phyloP scores from a whole-genome alignment of 139 green algal species.

The Chlorella sorokiniana region DNA sequence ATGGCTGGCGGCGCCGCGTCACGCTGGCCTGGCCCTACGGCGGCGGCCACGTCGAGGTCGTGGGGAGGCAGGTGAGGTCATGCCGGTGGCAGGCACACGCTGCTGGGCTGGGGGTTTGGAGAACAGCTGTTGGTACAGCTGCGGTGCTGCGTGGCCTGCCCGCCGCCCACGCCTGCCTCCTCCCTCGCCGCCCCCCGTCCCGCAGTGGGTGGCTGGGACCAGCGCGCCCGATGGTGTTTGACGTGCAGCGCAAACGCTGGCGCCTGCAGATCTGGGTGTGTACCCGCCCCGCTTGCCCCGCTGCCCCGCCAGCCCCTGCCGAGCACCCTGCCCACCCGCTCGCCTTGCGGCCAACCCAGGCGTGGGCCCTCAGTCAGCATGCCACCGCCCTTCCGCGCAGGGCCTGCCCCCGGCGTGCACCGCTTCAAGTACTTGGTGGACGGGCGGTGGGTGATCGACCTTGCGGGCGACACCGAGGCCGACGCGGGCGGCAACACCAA shows the following conservation, averaged over 20 bases:
- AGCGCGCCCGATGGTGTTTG: conserved; percentile 53
- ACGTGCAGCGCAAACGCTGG: conserved; percentile 42
- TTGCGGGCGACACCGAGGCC: conserved; percentile 46
- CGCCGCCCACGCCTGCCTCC: neutral
- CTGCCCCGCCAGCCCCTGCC: neutral
- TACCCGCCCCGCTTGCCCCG: neutral
- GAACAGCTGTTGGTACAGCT: neutral
- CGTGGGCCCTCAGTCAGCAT: too few relatives aligned
- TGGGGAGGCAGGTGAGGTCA: conserved; percentile 50
- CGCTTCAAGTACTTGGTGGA: conserved; percentile 87
- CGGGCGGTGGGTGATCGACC: conserved; percentile 70
- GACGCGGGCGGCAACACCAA: conserved; percentile 72
- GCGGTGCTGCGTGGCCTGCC: too few relatives aligned
- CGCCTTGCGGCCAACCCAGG: neutral
- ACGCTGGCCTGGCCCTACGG: conserved; percentile 75
- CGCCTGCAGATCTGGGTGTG: conserved; percentile 40
- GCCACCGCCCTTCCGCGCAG: too few relatives aligned
- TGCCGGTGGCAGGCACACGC: neutral
- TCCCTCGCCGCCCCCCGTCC: neutral
- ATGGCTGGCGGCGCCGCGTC: conserved; percentile 48
- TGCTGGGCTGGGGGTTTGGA: neutral
- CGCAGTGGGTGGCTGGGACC: conserved; percentile 72
- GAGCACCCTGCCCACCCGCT: neutral
- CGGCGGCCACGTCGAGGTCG: conserved; percentile 65
- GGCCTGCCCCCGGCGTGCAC: conserved; percentile 71